Percentiles rank a stretch among this genome's conserved stretches.
Evolutionary conservation across 23 red algal genomes (phyloP).

Genomic region (Gracilaria vermiculophylla): DNA sequence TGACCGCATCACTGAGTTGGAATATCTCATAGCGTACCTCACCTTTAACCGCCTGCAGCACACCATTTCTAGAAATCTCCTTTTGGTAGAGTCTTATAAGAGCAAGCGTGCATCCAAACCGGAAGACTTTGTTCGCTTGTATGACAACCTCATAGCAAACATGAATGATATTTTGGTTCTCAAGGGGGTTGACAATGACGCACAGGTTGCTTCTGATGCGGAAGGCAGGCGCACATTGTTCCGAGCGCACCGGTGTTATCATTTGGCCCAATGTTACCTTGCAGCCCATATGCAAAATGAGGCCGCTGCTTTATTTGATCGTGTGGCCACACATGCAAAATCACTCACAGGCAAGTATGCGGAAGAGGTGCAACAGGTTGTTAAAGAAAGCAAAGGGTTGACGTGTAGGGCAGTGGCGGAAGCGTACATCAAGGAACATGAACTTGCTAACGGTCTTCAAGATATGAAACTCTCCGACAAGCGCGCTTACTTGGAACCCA

Average conservation of each 20-base stretch:
- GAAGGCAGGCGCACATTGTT: slow-evolving; percentile 35
- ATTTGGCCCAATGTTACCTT: slow-evolving; percentile 67
- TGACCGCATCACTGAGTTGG: slow-evolving; percentile 44
- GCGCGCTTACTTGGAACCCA: background rate
- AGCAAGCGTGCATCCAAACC: slow-evolving; percentile 38
- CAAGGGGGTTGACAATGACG: slow-evolving; percentile 26
- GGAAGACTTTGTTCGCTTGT: slow-evolving; percentile 68
- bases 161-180: slow-evolving; percentile 51
- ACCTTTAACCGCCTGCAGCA: slow-evolving; percentile 29
- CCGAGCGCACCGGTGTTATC: slow-evolving; percentile 61
- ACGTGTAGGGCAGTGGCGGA: slow-evolving; percentile 16
- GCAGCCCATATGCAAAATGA: slow-evolving; percentile 37
- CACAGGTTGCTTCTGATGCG: slow-evolving; percentile 8
- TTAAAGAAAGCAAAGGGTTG: slow-evolving; percentile 40
- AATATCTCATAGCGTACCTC: slow-evolving; percentile 39
- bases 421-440: slow-evolving; percentile 6
- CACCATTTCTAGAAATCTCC: slow-evolving; percentile 41
- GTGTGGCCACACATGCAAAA: slow-evolving; percentile 35
- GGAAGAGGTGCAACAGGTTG: slow-evolving; percentile 35
- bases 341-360: slow-evolving; percentile 37
- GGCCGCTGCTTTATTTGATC: slow-evolving; percentile 63
- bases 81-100: slow-evolving; percentile 37
- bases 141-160: slow-evolving; percentile 56
- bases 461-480: slow-evolving; percentile 11
- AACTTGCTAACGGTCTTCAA: background rate